A percentile compares a stretch with the other conserved stretches of the same genome.
Evolutionary conservation across 106 monocot species (phyloP).

Genomic region (Posidonia australis): DNA sequence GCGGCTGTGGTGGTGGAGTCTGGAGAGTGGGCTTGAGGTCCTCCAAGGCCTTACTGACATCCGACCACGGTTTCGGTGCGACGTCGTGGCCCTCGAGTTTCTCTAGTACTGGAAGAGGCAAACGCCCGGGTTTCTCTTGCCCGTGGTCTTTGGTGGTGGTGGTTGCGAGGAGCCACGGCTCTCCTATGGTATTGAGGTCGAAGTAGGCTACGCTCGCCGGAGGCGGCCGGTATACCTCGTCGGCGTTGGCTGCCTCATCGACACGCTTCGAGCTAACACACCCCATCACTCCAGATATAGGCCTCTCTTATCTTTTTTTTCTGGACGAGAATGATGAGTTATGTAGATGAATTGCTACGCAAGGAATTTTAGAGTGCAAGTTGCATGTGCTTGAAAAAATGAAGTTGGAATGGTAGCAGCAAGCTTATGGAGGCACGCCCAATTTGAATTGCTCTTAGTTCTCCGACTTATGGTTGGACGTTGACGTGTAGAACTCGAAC

Average conservation of each 20-base stretch:
- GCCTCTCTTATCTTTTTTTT: too few relatives aligned
- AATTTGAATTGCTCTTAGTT: too few relatives aligned
- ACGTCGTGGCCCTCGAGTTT: conserved; percentile 62
- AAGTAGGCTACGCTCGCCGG: conserved; percentile 75
- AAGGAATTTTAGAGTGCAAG: too few relatives aligned
- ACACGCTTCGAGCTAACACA: conserved; percentile 62
- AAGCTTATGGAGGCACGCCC: too few relatives aligned
- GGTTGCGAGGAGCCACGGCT: conserved; percentile 68
- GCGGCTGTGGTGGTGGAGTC: background rate
- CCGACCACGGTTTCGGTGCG: conserved; percentile 81
- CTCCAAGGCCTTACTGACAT: conserved; percentile 79
- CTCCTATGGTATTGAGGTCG: conserved; percentile 65
- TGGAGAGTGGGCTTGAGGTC: conserved; percentile 58
- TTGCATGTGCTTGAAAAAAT: too few relatives aligned
- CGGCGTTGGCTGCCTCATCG: conserved; percentile 13
- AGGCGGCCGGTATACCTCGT: conserved; percentile 52
- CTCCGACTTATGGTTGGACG: too few relatives aligned
- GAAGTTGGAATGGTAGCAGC: too few relatives aligned
- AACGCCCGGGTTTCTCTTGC: conserved; percentile 20
- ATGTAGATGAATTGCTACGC: too few relatives aligned
- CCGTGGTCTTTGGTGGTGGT: background rate
- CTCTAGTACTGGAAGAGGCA: conserved; percentile 49
- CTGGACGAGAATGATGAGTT: too few relatives aligned
- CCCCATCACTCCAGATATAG: conserved; percentile 37
- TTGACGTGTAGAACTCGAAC: background rate